A percentile compares a stretch with the other conserved stretches of the same genome.
Evolutionary conservation across 1,139 yeast genomes (phyloP).

Genomic region (Pichia sp.): DNA sequence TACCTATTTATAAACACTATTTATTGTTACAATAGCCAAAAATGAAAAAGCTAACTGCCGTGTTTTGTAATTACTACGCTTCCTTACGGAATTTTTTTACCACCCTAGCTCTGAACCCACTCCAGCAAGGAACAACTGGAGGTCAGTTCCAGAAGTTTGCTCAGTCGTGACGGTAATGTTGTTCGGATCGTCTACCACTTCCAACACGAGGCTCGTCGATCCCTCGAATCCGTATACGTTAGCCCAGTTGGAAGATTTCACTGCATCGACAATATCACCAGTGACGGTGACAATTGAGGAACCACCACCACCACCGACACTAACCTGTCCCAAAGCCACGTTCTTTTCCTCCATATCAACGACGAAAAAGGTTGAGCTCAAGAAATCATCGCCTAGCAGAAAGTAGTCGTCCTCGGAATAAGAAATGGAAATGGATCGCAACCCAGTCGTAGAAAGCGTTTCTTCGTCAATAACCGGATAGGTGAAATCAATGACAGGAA

Average conservation of each 20-base stretch:
- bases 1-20: background rate
- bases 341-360: constrained; percentile 43
- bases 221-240: constrained; percentile 12
- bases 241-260: constrained; percentile 13
- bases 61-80: too few relatives aligned
- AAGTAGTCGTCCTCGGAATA: constrained; percentile 17
- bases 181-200: constrained; percentile 2
- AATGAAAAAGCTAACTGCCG: background rate
- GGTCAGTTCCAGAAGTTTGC: background rate
- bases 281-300: constrained; percentile 9
- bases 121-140: constrained; percentile 8
- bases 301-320: constrained; percentile 3
- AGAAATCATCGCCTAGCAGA: constrained; percentile 42
- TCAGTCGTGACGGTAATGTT: background rate
- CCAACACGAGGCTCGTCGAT: constrained; percentile 2
- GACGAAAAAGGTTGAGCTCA: constrained; percentile 44
- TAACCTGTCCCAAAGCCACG: constrained; percentile 42
- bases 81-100: background rate
- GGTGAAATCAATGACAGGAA: constrained; percentile 50
- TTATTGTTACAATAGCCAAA: background rate
- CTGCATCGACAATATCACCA: constrained; percentile 13
- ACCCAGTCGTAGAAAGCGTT: constrained; percentile 13
- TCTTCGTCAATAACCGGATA: constrained; percentile 32
- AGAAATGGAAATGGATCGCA: constrained; percentile 12
- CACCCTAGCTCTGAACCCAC: constrained; percentile 5